Conservation (phyloP, 768 basidiomycete genomes). For the Gymnopilus junonius region DNA sequence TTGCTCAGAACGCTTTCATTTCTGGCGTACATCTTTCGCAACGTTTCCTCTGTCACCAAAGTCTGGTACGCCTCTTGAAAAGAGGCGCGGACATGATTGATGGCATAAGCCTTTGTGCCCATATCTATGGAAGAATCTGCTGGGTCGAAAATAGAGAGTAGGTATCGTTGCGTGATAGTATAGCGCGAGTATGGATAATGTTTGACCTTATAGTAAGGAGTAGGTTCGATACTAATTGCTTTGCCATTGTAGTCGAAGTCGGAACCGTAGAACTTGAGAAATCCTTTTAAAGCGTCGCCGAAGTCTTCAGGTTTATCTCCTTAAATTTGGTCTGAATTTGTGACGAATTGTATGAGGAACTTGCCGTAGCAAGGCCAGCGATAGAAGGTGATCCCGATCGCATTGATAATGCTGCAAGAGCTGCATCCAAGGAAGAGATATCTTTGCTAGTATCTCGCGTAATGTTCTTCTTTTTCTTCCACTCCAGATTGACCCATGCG, state of each 20-base stretch:
- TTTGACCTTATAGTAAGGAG: slow-evolving; percentile 16
- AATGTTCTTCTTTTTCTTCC: slow-evolving; percentile 16
- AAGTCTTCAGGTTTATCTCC: slow-evolving; percentile 7
- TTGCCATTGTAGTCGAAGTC: slow-evolving; percentile 23
- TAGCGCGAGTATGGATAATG: slow-evolving; percentile 5
- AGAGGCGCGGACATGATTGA: slow-evolving; percentile 27
- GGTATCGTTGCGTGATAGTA: slow-evolving; percentile 14
- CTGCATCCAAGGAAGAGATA: neutral
- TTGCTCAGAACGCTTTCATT: slow-evolving; percentile 8
- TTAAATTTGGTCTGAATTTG: neutral
- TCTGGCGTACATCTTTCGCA: neutral
- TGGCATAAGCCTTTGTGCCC: slow-evolving; percentile 29
- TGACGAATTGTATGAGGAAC: neutral
- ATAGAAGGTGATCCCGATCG: neutral
- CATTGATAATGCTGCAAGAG: neutral
- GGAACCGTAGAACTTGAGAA: slow-evolving; percentile 29
- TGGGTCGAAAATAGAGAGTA: slow-evolving; percentile 29
- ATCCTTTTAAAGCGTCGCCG: slow-evolving; percentile 21
- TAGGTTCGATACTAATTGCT: slow-evolving; percentile 23
- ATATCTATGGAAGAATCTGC: slow-evolving; percentile 23
- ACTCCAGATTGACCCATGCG: slow-evolving; percentile 30
- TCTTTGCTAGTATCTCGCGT: neutral
- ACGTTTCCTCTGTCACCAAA: neutral
- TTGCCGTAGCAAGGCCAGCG: neutral
- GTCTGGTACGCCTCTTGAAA: slow-evolving; percentile 24